Evolutionary conservation across 805 yeast species (phyloP).

Genomic region (Yarrowia sp.): DNA sequence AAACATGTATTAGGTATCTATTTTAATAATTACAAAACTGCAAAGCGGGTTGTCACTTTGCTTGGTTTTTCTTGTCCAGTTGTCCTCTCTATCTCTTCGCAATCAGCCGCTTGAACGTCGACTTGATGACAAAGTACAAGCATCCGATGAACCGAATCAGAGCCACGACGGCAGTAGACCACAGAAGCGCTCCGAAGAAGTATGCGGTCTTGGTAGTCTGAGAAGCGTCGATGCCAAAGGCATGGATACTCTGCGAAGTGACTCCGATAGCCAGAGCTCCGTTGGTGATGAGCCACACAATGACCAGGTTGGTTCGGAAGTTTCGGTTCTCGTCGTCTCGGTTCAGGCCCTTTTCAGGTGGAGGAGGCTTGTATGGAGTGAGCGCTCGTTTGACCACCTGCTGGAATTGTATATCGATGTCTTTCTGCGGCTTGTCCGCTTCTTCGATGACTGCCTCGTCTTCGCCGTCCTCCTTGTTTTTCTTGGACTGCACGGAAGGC

Average conservation of each 20-base stretch:
- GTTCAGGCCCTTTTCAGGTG: constrained; percentile 30
- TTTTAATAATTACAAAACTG: neutral
- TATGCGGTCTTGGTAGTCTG: constrained; percentile 38
- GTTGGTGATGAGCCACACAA: constrained; percentile 44
- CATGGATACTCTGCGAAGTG: constrained; percentile 37
- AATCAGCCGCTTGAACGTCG: neutral
- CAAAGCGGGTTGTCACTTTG: neutral
- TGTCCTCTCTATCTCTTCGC: neutral
- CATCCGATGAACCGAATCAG: constrained; percentile 57
- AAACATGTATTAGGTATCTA: neutral
- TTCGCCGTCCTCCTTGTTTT: constrained; percentile 49
- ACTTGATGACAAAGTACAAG: constrained; percentile 44
- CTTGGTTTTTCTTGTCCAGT: neutral
- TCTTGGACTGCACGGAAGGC: constrained; percentile 50
- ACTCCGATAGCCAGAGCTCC: constrained; percentile 41
- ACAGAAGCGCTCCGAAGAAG: constrained; percentile 50
- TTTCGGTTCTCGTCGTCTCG: constrained; percentile 42
- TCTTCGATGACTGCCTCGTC: constrained; percentile 52
- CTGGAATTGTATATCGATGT: constrained; percentile 52
- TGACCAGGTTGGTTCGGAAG: constrained; percentile 44
- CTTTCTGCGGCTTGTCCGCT: constrained; percentile 48
- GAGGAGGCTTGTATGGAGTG: constrained; percentile 48
- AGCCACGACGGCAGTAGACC: constrained; percentile 64
- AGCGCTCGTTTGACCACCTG: constrained; percentile 52
- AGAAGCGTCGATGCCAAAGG: constrained; percentile 38